These are phyloP conservation scores for Parietaria judaica DNA, from an alignment of 306 rosid species.

Conservation along the genomic window DNA sequence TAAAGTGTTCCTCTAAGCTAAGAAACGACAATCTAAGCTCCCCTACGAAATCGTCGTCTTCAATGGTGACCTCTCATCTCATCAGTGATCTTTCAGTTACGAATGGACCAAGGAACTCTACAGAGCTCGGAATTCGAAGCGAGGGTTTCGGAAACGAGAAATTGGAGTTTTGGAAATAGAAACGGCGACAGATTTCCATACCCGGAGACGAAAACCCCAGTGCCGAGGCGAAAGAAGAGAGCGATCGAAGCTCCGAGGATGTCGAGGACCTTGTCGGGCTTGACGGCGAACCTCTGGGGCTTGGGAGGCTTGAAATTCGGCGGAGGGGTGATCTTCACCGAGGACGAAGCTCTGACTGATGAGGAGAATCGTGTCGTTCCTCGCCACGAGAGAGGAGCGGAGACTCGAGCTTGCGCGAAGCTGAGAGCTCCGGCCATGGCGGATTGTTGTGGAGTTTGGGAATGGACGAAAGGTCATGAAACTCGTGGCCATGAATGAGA, in stretches of 20 bases:
- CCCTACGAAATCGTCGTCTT: too few species aligned
- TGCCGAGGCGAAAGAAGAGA: slow-evolving; percentile 61
- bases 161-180: neutral
- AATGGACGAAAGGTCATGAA: neutral
- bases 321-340: slow-evolving; percentile 47
- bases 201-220: slow-evolving; percentile 84
- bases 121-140: neutral
- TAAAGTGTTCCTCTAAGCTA: neutral
- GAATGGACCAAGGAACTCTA: neutral
- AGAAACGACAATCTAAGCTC: neutral
- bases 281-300: slow-evolving; percentile 65
- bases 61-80: too few species aligned
- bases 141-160: neutral
- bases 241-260: slow-evolving; percentile 58
- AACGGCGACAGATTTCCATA: slow-evolving; percentile 15
- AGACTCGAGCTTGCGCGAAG: slow-evolving; percentile 31
- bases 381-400: slow-evolving; percentile 27
- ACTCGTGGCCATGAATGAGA: too few species aligned
- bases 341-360: slow-evolving; percentile 37
- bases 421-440: slow-evolving; percentile 53
- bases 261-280: slow-evolving; percentile 53
- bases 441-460: neutral
- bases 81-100: too few species aligned
- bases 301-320: slow-evolving; percentile 82
- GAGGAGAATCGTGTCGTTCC: slow-evolving; percentile 20